These are phyloP conservation scores for Metahyphopichia silvanorum DNA, from an alignment of 805 yeast species.

Conservation along the genomic window DNA sequence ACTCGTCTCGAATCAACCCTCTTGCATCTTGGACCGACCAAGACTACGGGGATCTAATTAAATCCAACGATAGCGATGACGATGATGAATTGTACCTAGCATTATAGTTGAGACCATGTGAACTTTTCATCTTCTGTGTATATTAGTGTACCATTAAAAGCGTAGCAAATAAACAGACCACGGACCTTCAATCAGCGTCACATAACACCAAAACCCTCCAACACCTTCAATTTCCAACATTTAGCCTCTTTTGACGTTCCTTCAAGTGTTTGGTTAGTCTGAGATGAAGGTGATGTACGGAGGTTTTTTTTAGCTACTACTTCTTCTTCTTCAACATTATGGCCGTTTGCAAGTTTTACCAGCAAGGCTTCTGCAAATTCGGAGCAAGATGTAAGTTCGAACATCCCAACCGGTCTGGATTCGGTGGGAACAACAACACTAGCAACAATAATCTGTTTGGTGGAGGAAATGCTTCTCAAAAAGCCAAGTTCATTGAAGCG, in stretches of 20 bases:
- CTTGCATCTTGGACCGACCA: conserved; percentile 6
- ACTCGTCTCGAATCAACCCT: conserved; percentile 3
- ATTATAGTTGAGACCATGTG: not conserved
- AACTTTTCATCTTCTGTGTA: not conserved
- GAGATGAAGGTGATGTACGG: too few relatives aligned
- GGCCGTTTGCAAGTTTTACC: conserved; percentile 19
- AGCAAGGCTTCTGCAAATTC: conserved; percentile 23
- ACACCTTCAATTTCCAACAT: too few relatives aligned
- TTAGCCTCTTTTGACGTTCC: too few relatives aligned
- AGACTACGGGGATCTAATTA: conserved; percentile 11
- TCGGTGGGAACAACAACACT: not conserved
- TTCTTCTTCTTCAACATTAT: not conserved
- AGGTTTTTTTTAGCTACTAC: too few relatives aligned
- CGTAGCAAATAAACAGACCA: too few relatives aligned
- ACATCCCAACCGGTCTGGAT: conserved; percentile 9
- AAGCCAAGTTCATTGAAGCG: conserved; percentile 16
- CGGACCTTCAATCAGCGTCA: too few relatives aligned
- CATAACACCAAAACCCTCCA: too few relatives aligned
- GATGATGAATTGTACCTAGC: conserved; percentile 4
- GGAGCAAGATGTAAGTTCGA: conserved; percentile 25
- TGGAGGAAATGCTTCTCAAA: conserved; percentile 10
- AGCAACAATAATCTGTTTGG: conserved; percentile 9
- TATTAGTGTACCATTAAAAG: too few relatives aligned
- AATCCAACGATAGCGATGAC: conserved; percentile 11
- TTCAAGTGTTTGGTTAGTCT: too few relatives aligned